Conservation (phyloP, 176 grass and related monocot species). For the Leersia perrieri region DNA sequence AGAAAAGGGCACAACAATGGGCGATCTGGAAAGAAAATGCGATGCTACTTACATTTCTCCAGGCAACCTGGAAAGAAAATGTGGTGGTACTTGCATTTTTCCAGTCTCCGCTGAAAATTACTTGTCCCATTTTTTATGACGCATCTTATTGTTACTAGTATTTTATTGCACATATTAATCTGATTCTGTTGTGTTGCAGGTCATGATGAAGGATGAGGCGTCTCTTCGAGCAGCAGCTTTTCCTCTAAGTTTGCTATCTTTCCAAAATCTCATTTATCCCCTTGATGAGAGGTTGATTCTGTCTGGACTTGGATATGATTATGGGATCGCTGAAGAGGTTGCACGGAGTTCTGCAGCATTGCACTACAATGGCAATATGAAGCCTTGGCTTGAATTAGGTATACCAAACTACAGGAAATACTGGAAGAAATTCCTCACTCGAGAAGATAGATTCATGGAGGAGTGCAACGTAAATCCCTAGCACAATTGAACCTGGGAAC, state of each 20-base stretch:
- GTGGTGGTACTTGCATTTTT: conserved; percentile 5
- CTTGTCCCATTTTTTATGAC: background rate
- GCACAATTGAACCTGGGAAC: conserved; percentile 6
- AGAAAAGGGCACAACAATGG: background rate
- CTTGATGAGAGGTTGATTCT: conserved; percentile 53
- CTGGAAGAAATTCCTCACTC: conserved; percentile 72
- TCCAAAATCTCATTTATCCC: conserved; percentile 78
- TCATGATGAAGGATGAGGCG: conserved; percentile 40
- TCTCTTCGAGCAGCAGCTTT: conserved; percentile 72
- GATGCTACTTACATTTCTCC: background rate
- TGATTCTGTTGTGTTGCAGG: conserved; percentile 50
- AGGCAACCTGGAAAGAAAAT: background rate
- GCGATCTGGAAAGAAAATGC: background rate
- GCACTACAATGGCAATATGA: conserved; percentile 96
- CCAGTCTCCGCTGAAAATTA: background rate
- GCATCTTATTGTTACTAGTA: conserved; percentile 25
- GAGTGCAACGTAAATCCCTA: conserved; percentile 85
- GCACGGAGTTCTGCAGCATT: conserved; percentile 42
- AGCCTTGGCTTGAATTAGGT: conserved; percentile 94
- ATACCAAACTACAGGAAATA: conserved; percentile 71
- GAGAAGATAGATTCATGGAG: conserved; percentile 62
- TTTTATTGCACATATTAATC: conserved; percentile 11
- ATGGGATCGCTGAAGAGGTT: conserved; percentile 47
- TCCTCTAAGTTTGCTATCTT: conserved; percentile 74
- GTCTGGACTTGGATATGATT: conserved; percentile 77